These are phyloP conservation scores for Daldinia vernicosa DNA, from an alignment of 495 filamentous ascomycete genomes.

Conservation along the genomic window DNA sequence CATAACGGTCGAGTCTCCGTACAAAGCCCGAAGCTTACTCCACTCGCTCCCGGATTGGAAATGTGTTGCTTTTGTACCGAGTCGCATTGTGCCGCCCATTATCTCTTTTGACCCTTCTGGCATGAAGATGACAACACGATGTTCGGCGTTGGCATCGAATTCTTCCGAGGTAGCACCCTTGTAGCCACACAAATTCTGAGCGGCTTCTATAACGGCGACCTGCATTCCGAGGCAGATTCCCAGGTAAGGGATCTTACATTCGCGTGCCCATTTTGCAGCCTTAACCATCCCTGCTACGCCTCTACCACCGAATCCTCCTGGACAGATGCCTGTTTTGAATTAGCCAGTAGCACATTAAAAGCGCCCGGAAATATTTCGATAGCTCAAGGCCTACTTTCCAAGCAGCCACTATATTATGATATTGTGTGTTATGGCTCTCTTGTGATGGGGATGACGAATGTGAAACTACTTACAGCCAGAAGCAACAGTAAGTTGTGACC, in stretches of 20 bases:
- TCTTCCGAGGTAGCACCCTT: conserved; percentile 71
- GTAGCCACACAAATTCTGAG: conserved; percentile 74
- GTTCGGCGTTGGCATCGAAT: conserved; percentile 62
- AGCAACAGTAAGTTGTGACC: conserved; percentile 67
- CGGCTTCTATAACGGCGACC: conserved; percentile 89
- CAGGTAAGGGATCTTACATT: conserved; percentile 81
- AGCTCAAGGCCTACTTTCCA: not conserved
- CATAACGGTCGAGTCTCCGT: conserved; percentile 65
- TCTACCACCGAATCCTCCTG: conserved; percentile 85
- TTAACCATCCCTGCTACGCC: conserved; percentile 90
- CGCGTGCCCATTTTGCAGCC: conserved; percentile 83
- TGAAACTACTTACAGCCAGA: conserved; percentile 31
- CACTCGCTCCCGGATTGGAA: conserved; percentile 84
- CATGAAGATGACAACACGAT: conserved; percentile 86
- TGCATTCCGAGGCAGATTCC: conserved; percentile 97
- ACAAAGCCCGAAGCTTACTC: conserved; percentile 78
- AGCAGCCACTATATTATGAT: not conserved
- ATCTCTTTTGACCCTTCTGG: conserved; percentile 71
- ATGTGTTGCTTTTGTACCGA: conserved; percentile 76
- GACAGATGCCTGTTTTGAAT: conserved; percentile 46
- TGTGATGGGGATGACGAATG: not conserved
- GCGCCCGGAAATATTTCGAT: not conserved
- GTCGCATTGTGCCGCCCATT: conserved; percentile 93
- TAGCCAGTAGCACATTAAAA: conserved; percentile 14
- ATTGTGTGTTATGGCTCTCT: too few species aligned